Evolutionary conservation across 2,329 filamentous ascomycete genomes (phyloP).

Genomic region (Emmonsia crescens): DNA sequence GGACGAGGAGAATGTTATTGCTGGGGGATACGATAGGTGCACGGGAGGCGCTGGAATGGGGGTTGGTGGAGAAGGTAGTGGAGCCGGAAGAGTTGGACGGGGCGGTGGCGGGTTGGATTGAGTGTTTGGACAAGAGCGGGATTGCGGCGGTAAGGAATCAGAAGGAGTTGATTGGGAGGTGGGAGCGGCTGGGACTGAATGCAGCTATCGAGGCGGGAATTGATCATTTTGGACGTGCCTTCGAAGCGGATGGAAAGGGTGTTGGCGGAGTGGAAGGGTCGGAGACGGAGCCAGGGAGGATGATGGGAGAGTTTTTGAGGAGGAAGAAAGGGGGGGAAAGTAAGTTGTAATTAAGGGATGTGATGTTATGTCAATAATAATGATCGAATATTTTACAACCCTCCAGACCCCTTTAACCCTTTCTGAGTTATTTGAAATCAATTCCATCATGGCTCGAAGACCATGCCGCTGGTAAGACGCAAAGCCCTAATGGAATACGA

Average conservation of each 20-base stretch:
- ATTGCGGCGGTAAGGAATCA: constrained; percentile 24
- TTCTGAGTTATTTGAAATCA: not conserved
- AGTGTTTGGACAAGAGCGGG: constrained; percentile 20
- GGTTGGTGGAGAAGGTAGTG: constrained; percentile 27
- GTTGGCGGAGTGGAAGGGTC: not conserved
- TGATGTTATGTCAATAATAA: not conserved
- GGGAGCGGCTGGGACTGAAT: constrained; percentile 19
- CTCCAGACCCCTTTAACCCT: not conserved
- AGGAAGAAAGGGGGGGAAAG: constrained; percentile 5
- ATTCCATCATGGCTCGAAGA: not conserved
- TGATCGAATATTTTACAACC: not conserved
- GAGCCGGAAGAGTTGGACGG: constrained; percentile 19
- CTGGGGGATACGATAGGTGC: constrained; percentile 27
- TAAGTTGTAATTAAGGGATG: not conserved
- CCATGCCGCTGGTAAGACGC: not conserved
- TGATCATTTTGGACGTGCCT: constrained; percentile 18
- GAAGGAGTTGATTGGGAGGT: constrained; percentile 22
- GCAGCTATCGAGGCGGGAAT: constrained; percentile 19
- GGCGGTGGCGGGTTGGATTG: constrained; percentile 24
- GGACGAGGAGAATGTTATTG: constrained; percentile 26
- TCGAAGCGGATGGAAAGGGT: constrained; percentile 8
- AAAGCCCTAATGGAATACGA: not conserved
- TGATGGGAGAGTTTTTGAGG: constrained; percentile 9
- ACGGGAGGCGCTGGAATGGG: constrained; percentile 24
- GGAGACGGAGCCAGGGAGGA: constrained; percentile 3